Evolutionary conservation across 345 rosid genomes (phyloP), one percentile per base, ranked within the genome.

Genomic region (Hibiscus trionum): DNA sequence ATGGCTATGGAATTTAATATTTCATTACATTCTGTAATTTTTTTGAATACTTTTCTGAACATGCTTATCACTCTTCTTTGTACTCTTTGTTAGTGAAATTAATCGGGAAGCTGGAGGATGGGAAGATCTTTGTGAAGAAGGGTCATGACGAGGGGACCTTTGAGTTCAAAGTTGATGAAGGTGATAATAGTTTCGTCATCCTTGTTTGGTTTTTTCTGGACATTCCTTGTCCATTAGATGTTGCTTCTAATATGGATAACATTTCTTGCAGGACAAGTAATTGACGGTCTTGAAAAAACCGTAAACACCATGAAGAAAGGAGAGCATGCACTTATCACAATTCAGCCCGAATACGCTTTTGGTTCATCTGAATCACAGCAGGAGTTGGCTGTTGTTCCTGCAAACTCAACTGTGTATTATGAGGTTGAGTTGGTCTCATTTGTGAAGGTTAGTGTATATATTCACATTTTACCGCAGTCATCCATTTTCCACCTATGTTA

Each of bases 251-350:
- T 17, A 39, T 12, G 55, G 9, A 11, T 66, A 15, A 12, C 35
- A 21, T 62, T 57, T 52, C 42, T 35, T 66, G 72, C 85, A 92
- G 99, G 87, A 69, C 91, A 93, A 89, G 98, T 96, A 5, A 79
- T 89, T 37, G 93, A 93, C 69, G 99, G 99, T 46, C 93, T 96
- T 66, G 98, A 93, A 78, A 89, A 66, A 88, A 90, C 97, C 46
- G 86, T 85, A 53, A 74, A 74, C 80, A 82, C 86, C 17, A 93
- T 95, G 99, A 95, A 91, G 86, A 95, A 90, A 80, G 93, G 90
- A 27, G 98, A 95, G 76, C 81, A 84, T 60, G 97, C 97, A 29
- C 62, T 89, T 46, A 52, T 91, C 60, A 91, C 91, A 2, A 81
- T 93, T 55, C 85, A 80, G 11, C 90, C 97, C 3, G 94, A 87